These are phyloP conservation scores for Lichina pygmaea DNA, from an alignment of 495 filamentous ascomycete genomes.

Conservation along the genomic window DNA sequence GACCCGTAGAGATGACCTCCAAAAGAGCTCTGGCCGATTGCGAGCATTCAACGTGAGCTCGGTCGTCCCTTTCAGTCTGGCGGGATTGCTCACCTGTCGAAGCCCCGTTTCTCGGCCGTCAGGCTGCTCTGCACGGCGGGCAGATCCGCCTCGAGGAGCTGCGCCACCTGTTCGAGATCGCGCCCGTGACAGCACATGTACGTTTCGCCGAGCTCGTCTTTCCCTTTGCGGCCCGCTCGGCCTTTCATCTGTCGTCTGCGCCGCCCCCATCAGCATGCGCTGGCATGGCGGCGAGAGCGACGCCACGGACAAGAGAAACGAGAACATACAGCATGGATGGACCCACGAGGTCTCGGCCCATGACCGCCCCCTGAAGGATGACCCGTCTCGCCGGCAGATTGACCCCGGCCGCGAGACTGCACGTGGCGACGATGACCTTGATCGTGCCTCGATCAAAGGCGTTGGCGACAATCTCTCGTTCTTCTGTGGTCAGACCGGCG, in stretches of 20 bases:
- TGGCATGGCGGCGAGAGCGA: background rate
- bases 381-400: constrained; percentile 54
- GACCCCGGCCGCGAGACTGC: constrained; percentile 63
- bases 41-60: background rate
- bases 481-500: constrained; percentile 56
- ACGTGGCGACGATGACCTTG: constrained; percentile 55
- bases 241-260: constrained; percentile 58
- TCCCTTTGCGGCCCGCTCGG: constrained; percentile 58
- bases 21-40: constrained; percentile 29
- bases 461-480: constrained; percentile 44
- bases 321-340: constrained; percentile 41
- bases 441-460: constrained; percentile 46
- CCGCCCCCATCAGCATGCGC: background rate
- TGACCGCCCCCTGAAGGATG: constrained; percentile 49
- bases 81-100: constrained; percentile 24
- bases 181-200: constrained; percentile 46
- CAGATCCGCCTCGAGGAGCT: constrained; percentile 46
- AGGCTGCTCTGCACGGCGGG: constrained; percentile 45
- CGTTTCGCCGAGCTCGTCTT: constrained; percentile 57
- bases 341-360: constrained; percentile 52
- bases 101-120: constrained; percentile 35
- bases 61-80: background rate
- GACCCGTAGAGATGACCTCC: constrained; percentile 42
- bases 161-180: constrained; percentile 42
- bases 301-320: background rate